Evolutionary conservation across 1,139 yeast species (phyloP).

Genomic region (Saccharomyces pastorianus): DNA sequence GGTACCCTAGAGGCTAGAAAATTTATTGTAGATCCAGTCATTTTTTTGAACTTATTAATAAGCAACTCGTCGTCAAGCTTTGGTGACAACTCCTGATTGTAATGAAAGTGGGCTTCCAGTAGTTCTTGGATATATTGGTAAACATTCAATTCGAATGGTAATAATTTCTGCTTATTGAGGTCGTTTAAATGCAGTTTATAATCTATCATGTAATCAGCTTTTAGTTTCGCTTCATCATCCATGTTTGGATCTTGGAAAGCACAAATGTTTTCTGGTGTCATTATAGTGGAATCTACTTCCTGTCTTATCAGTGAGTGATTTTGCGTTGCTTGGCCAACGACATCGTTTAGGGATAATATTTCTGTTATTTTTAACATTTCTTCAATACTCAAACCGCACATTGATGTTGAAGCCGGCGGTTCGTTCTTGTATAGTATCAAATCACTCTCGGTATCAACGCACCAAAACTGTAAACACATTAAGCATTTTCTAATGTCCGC

Average conservation of each 20-base stretch:
- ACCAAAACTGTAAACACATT: constrained; percentile 49
- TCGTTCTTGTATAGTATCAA: constrained; percentile 33
- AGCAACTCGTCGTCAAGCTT: not conserved
- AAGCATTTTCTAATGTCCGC: constrained; percentile 52
- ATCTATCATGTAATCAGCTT: constrained; percentile 25
- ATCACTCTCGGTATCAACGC: not conserved
- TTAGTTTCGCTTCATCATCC: constrained; percentile 24
- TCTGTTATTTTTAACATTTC: constrained; percentile 26
- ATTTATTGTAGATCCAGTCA: constrained; percentile 8
- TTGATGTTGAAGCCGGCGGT: not conserved
- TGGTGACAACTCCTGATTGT: not conserved
- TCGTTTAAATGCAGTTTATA: constrained; percentile 22
- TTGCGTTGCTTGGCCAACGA: constrained; percentile 27
- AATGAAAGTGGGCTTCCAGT: not conserved
- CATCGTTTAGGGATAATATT: constrained; percentile 36
- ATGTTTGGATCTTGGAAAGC: constrained; percentile 28
- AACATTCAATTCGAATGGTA: constrained; percentile 35
- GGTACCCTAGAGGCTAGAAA: constrained; percentile 17
- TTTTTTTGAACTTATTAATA: constrained; percentile 5
- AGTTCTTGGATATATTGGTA: constrained; percentile 22
- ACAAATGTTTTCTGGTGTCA: constrained; percentile 33
- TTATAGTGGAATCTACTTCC: constrained; percentile 35
- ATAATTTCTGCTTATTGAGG: constrained; percentile 21
- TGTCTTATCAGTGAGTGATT: constrained; percentile 37
- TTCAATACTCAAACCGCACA: not conserved